Evolutionary conservation across 306 rosid species (phyloP), one percentile per base, ranked within the genome.

Genomic region (Arachis stenosperma): DNA sequence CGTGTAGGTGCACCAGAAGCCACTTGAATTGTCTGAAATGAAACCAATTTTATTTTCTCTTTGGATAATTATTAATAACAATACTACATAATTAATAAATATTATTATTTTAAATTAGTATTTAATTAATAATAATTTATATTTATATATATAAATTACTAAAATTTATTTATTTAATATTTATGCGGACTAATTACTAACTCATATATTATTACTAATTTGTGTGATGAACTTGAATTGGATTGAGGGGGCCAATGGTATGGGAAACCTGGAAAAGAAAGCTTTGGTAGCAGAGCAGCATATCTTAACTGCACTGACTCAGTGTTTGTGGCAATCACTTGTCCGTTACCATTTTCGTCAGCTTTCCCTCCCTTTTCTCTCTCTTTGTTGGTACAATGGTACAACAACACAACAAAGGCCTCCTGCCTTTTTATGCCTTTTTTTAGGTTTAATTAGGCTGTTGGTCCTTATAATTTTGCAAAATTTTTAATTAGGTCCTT

Each of bases 341-440:
- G 87, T 82, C 89, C 57, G 47, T 11, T 80, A 47, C 58, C 78
- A 67, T 75, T 62, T 80, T 70, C 52, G 67, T 43, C 9, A 40
- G 10, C 30, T 53, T 41, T 42, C 75, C 29, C 22, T 52, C 46
- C 11, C 14, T 63, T 10, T 0, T 8, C 43, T 41, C 5, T n/a
- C 74, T 52, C 58, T 74, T 75, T 87, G 52, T 57, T 73, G 70
- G 72, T 70, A 75, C 89, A 22, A 22, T 22, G 27, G 27, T 22
- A 22, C 27, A 22, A 1, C 27, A 9, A 55, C 73, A 61, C 66
- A 43, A 84, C 78, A 82, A 79, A 78, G 76, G 65, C 59, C 46
- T 61, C 51, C 75, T 53, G 77, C 78, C 90, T 73, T 76, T 85
- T 74, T 27, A 85, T 69, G 73, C 0, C 30, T 37, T 59, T 44